These are phyloP conservation scores for Colletotrichum tabaci DNA, from an alignment of 2,329 filamentous ascomycete species.

Conservation along the genomic window DNA sequence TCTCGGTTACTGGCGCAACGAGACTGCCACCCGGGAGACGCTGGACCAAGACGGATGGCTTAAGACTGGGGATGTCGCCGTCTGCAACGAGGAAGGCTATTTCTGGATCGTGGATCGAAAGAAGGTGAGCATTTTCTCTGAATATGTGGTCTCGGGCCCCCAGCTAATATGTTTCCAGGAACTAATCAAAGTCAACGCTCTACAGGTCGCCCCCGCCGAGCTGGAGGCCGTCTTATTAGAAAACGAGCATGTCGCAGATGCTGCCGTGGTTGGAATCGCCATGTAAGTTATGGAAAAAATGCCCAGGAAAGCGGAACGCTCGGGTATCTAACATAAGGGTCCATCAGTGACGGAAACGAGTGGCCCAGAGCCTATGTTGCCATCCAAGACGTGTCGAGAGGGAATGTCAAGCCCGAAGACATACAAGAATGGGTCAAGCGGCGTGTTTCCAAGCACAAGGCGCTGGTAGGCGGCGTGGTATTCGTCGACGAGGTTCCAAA, in stretches of 20 bases:
- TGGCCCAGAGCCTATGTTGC: constrained; percentile 68
- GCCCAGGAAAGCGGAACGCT: neutral
- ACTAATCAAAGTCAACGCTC: constrained; percentile 71
- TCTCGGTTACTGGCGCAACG: constrained; percentile 72
- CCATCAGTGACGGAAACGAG: constrained; percentile 60
- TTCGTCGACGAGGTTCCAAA: constrained; percentile 72
- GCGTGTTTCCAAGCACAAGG: constrained; percentile 67
- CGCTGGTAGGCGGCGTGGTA: constrained; percentile 64
- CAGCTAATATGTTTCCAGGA: constrained; percentile 55
- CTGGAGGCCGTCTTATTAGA: constrained; percentile 67
- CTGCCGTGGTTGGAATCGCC: constrained; percentile 68
- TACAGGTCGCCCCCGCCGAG: constrained; percentile 74
- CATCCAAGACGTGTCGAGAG: constrained; percentile 61
- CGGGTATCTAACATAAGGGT: constrained; percentile 6
- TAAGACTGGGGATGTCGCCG: constrained; percentile 71
- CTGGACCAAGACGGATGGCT: constrained; percentile 69
- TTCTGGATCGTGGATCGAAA: constrained; percentile 66
- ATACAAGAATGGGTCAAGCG: constrained; percentile 65
- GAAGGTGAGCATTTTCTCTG: constrained; percentile 52
- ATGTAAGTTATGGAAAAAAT: constrained; percentile 52
- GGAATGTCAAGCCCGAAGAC: constrained; percentile 63
- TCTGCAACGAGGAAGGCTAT: constrained; percentile 61
- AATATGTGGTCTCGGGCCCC: neutral
- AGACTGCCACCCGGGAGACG: constrained; percentile 66
- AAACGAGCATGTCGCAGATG: constrained; percentile 67